Conservation (phyloP, 345 rosid genomes). For the Boechera stricta region DNA sequence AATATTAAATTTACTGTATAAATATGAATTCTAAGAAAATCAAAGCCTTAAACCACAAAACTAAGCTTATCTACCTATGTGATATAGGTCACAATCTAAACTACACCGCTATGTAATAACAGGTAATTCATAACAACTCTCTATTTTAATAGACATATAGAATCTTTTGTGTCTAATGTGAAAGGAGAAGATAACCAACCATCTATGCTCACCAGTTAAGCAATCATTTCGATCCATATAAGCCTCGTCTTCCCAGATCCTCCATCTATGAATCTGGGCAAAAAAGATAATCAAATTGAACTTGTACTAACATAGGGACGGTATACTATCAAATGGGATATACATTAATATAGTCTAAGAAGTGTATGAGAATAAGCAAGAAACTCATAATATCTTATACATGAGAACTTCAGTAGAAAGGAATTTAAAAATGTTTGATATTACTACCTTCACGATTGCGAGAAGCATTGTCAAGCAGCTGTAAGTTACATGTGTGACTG, state of each 20-base stretch:
- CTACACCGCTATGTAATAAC: background rate
- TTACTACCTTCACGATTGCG: conserved; percentile 77
- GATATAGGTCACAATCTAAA: background rate
- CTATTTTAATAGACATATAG: background rate
- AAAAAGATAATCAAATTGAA: conserved; percentile 9
- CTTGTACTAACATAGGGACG: background rate
- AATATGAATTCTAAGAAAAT: background rate
- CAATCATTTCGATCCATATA: conserved; percentile 59
- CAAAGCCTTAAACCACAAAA: background rate
- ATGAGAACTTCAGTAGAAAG: background rate
- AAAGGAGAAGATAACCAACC: background rate
- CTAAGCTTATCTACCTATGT: background rate
- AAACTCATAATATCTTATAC: background rate
- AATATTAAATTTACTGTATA: conserved; percentile 1
- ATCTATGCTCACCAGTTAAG: conserved; percentile 55
- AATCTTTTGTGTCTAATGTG: background rate
- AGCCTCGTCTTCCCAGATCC: conserved; percentile 82
- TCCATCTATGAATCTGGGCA: conserved; percentile 85
- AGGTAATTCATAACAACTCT: background rate
- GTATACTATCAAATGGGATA: background rate
- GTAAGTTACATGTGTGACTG: conserved; percentile 82
- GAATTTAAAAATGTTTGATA: background rate
- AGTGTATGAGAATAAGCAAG: background rate
- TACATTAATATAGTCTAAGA: background rate
- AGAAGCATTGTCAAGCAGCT: conserved; percentile 91